Percentiles rank a stretch among this genome's conserved stretches.
Evolutionary conservation across 805 yeast genomes (phyloP).

Genomic region (Saccharomycopsis fibuligera): DNA sequence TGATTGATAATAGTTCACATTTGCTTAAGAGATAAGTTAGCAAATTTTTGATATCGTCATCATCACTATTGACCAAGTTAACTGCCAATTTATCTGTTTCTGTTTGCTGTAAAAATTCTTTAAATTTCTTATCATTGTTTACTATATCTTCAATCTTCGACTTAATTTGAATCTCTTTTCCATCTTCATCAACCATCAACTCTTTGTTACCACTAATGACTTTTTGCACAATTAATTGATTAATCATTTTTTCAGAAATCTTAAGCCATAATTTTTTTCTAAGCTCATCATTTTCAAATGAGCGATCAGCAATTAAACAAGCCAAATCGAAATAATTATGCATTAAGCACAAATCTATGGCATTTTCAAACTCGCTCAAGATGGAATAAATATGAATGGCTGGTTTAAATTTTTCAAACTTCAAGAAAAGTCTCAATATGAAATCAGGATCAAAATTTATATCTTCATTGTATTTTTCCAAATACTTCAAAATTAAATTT

Average conservation of each 20-base stretch:
- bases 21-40: constrained; percentile 36
- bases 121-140: constrained; percentile 12
- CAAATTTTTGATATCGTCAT: constrained; percentile 27
- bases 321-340: constrained; percentile 55
- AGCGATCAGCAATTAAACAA: constrained; percentile 48
- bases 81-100: constrained; percentile 23
- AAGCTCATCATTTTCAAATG: constrained; percentile 40
- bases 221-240: constrained; percentile 25
- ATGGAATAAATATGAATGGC: constrained; percentile 70
- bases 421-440: constrained; percentile 65
- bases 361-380: constrained; percentile 69
- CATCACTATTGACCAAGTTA: constrained; percentile 28
- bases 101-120: background rate
- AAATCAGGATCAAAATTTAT: constrained; percentile 63
- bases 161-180: constrained; percentile 14
- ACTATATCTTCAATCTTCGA: background rate
- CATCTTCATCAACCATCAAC: constrained; percentile 20
- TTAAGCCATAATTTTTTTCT: constrained; percentile 71
- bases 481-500: constrained; percentile 40
- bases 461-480: constrained; percentile 34
- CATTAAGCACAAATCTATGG: constrained; percentile 66
- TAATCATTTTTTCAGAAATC: constrained; percentile 47
- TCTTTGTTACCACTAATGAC: constrained; percentile 22
- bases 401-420: constrained; percentile 49
- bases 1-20: constrained; percentile 53